These are phyloP conservation scores for Colletotrichum sp. DNA, from an alignment of 2,329 filamentous ascomycete species.

Conservation along the genomic window DNA sequence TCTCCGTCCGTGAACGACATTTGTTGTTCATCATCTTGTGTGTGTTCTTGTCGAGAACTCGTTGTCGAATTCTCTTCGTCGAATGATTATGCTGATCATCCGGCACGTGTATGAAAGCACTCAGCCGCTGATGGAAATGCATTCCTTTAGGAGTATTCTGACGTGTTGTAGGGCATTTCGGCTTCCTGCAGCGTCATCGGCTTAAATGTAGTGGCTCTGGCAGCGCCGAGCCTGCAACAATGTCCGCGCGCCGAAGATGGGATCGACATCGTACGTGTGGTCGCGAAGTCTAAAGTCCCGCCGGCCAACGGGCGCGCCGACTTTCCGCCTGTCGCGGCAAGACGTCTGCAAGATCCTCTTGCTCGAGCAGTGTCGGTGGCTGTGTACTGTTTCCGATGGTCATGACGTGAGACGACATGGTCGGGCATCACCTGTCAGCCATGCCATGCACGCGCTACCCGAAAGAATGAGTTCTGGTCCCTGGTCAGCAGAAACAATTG, in stretches of 20 bases:
- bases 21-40: background rate
- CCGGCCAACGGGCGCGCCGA: background rate
- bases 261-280: background rate
- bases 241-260: conserved; percentile 10
- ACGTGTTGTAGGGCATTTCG: background rate
- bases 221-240: background rate
- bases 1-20: background rate
- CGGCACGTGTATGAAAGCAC: background rate
- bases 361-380: conserved; percentile 12
- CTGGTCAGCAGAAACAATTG: background rate
- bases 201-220: background rate
- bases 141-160: background rate
- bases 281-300: background rate
- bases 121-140: background rate
- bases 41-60: background rate
- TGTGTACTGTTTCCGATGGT: conserved; percentile 11
- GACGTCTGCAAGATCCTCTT: background rate
- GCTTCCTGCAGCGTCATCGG: background rate
- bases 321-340: background rate
- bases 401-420: conserved; percentile 1
- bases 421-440: background rate
- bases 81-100: background rate
- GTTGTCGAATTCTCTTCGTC: background rate
- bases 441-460: background rate
- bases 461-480: background rate